Conservation (phyloP, 2,329 filamentous ascomycete species). For the Ramularia endophylla region DNA sequence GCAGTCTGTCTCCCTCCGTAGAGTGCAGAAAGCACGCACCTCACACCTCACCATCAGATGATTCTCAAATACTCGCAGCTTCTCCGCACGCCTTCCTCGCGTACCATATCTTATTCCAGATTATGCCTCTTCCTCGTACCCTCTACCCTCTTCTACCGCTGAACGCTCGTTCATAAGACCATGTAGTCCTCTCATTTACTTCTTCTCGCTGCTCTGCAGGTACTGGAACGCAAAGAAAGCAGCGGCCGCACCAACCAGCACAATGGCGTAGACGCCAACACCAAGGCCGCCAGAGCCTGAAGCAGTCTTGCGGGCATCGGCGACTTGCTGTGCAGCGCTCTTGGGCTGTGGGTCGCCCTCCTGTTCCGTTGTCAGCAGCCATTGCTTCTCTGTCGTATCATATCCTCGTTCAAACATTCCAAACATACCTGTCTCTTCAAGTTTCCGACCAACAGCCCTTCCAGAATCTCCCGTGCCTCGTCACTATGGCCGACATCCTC, state of each 20-base stretch:
- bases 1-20: too few relatives aligned
- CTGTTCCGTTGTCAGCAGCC: constrained; percentile 37
- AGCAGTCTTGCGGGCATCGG: constrained; percentile 45
- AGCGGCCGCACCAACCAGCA: constrained; percentile 68
- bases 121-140: not conserved
- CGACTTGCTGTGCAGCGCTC: constrained; percentile 45
- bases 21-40: too few relatives aligned
- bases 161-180: not conserved
- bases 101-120: not conserved
- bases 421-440: constrained; percentile 69
- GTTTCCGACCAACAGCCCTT: constrained; percentile 64
- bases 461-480: constrained; percentile 91
- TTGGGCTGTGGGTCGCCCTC: constrained; percentile 73
- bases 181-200: constrained; percentile 22
- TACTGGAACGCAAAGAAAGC: constrained; percentile 85
- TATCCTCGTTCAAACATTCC: not conserved
- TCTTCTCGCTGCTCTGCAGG: constrained; percentile 54
- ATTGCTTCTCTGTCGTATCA: not conserved
- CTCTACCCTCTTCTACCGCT: constrained; percentile 3
- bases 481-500: constrained; percentile 99
- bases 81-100: too few relatives aligned
- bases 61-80: too few relatives aligned
- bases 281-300: constrained; percentile 51
- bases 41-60: too few relatives aligned
- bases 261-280: constrained; percentile 72